A percentile compares a stretch with the other conserved stretches of the same genome.
These are phyloP conservation scores for Pleodorina starrii DNA, from an alignment of 139 green algal species.

Conservation along the genomic window DNA sequence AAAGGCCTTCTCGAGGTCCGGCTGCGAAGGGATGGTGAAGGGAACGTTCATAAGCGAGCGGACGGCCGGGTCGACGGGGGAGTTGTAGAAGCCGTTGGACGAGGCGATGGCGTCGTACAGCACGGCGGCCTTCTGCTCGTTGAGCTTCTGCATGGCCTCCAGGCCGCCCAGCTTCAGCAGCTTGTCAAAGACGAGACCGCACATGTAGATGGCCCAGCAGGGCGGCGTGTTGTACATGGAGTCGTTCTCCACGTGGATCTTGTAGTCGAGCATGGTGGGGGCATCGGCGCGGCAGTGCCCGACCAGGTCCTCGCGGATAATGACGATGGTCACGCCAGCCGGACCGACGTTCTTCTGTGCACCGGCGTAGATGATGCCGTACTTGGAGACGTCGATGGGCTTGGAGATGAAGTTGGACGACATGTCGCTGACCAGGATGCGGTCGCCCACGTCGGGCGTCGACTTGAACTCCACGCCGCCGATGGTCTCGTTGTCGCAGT, in stretches of 20 bases:
- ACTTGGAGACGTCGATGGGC: slow-evolving; percentile 97
- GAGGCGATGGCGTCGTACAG: slow-evolving; percentile 94
- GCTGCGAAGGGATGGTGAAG: slow-evolving; percentile 94
- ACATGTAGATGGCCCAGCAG: slow-evolving; percentile 98
- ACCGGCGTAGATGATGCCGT: slow-evolving; percentile 96
- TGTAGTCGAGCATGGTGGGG: slow-evolving; percentile 97
- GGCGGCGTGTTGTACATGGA: slow-evolving; percentile 99
- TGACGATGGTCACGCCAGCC: slow-evolving; percentile 95
- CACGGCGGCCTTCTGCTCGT: slow-evolving; percentile 74
- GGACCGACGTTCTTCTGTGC: slow-evolving; percentile 99
- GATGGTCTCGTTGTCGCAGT: slow-evolving; percentile 99
- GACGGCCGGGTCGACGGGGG: slow-evolving; percentile 85
- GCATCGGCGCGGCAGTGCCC: slow-evolving; percentile 80
- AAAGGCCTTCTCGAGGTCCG: slow-evolving; percentile 82
- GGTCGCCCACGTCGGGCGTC: slow-evolving; percentile 78
- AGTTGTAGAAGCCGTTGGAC: slow-evolving; percentile 93
- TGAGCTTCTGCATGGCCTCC: slow-evolving; percentile 75
- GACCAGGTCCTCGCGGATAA: slow-evolving; percentile 96
- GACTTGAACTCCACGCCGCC: slow-evolving; percentile 98
- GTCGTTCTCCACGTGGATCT: slow-evolving; percentile 88
- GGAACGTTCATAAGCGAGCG: slow-evolving; percentile 98
- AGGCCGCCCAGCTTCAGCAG: slow-evolving; percentile 85
- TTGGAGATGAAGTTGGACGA: slow-evolving; percentile 98
- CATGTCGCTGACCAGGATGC: slow-evolving; percentile 95
- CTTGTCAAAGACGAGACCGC: slow-evolving; percentile 97